Conservation (phyloP, 352 stramenopile genomes). For the Phytopythium litorale region DNA sequence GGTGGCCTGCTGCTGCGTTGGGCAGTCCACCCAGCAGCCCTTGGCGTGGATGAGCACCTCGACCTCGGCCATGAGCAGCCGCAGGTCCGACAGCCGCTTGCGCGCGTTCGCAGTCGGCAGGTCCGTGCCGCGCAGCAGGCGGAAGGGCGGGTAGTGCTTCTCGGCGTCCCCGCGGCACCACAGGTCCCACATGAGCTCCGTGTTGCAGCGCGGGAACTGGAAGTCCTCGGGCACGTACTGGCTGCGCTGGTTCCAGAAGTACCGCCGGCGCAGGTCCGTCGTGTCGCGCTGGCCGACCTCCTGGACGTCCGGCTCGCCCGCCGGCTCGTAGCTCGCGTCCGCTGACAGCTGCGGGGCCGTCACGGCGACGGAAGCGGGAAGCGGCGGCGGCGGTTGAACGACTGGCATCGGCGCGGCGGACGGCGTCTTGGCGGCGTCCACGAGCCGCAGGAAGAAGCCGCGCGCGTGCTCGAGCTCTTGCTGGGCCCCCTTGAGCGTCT, state of each 20-base stretch:
- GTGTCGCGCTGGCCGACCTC: neutral
- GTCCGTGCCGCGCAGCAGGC: slow-evolving; percentile 2
- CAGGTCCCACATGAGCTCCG: slow-evolving; percentile 6
- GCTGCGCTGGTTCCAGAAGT: slow-evolving; percentile 4
- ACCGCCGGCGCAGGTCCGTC: slow-evolving; percentile 1
- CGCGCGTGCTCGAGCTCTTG: slow-evolving; percentile 7
- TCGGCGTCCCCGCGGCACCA: slow-evolving; percentile 7
- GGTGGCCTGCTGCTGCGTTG: slow-evolving; percentile 11
- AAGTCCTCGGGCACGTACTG: slow-evolving; percentile 9
- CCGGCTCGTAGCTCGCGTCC: neutral
- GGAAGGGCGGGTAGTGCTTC: slow-evolving; percentile 7
- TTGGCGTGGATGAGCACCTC: slow-evolving; percentile 6
- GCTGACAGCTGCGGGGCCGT: neutral
- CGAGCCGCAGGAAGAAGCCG: slow-evolving; percentile 5
- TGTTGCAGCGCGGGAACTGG: slow-evolving; percentile 1
- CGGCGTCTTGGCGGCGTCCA: neutral
- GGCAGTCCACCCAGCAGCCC: slow-evolving; percentile 15
- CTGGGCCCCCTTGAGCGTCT: neutral
- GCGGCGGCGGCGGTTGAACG: neutral
- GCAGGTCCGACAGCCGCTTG: slow-evolving; percentile 7
- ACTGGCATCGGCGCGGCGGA: too few relatives aligned
- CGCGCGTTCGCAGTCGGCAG: slow-evolving; percentile 6
- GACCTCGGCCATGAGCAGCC: slow-evolving; percentile 7
- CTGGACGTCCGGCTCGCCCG: neutral
- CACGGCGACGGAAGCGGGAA: neutral